Conservation (phyloP, 2,329 filamentous ascomycete genomes). For the Phaeosphaeria sp. region DNA sequence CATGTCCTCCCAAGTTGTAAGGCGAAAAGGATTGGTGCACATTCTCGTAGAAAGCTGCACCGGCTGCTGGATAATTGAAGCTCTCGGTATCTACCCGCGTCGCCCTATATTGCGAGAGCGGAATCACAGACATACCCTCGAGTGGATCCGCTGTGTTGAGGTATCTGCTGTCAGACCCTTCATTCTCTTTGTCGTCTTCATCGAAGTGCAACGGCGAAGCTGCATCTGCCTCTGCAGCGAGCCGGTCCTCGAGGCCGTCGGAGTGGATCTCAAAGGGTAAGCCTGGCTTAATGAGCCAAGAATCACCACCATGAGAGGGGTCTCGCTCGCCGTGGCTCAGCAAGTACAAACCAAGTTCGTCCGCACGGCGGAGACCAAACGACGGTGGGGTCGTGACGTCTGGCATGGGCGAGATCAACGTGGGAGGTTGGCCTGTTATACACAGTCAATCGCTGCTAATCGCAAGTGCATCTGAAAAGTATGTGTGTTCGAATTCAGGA, state of each 20-base stretch:
- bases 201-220: constrained; percentile 25
- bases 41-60: constrained; percentile 11
- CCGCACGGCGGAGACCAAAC: constrained; percentile 2
- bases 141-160: constrained; percentile 4
- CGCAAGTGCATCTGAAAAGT: background rate
- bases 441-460: background rate
- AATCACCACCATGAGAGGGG: constrained; percentile 9
- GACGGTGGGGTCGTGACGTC: background rate
- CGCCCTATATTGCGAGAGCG: constrained; percentile 19
- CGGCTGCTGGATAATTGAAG: constrained; percentile 7
- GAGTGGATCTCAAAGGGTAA: constrained; percentile 22
- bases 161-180: constrained; percentile 5
- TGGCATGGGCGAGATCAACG: background rate
- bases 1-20: constrained; percentile 23
- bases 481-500: background rate
- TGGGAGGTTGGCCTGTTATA: background rate
- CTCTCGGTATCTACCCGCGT: constrained; percentile 9
- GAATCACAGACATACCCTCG: constrained; percentile 18
- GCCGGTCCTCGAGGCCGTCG: constrained; percentile 26
- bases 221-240: constrained; percentile 21
- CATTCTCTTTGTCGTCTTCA: constrained; percentile 33
- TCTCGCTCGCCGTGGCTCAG: constrained; percentile 6
- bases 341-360: constrained; percentile 10
- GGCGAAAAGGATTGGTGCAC: background rate
- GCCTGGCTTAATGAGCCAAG: constrained; percentile 13